Base-by-base conservation (phyloP, 1,284 basidiomycete species). In the Trichosporon asahii region DNA sequence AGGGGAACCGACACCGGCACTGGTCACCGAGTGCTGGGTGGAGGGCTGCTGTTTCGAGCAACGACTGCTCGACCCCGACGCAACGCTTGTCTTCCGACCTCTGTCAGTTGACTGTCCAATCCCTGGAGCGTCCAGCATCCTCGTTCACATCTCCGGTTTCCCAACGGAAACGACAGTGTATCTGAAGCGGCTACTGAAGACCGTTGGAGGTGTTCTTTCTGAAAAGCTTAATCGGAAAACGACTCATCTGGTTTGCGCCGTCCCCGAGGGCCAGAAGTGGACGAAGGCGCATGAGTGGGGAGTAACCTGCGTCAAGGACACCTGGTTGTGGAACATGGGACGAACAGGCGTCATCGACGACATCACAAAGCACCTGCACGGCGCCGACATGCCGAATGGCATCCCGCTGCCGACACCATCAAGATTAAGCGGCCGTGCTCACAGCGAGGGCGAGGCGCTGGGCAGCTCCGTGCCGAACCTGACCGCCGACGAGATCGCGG, bases 21-120 rank as follows among this genome's bases (percentile, higher is more conserved):
- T 80, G 1, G 81, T 83, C 15, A 84, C 83, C 0, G 82, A 83
- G 67, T 82, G 80, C 71, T 84, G 81, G 81, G 75, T 84, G 23
- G 83, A 84, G 66, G 77, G 75, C 18, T 83, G 82, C 67, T 76
- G 78, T 49, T 78, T 76, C 68, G 76, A 79, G 44, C 74, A 77
- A 44, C 65, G 64, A 6, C 67, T 84, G 7, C 68, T 82, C 5
- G 64, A 74, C 9, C 77, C 77, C 2, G 76, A 79, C 25, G 73
- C 74, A 11, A 77, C 79, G 40, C 70, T 83, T 15, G 79, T 80
- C 2, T 84, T 80, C 67, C 73, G 70, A 29, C 81, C 82, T 0
- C 72, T 84, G 4, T 44, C 74, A 8, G 73, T 75, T 2, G 33
- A 71, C 1, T 76, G 77, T 61, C 82, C 83, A 4, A 70, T 84